Evolutionary conservation across 306 rosid genomes (phyloP).

Genomic region (Medicago arabica): DNA sequence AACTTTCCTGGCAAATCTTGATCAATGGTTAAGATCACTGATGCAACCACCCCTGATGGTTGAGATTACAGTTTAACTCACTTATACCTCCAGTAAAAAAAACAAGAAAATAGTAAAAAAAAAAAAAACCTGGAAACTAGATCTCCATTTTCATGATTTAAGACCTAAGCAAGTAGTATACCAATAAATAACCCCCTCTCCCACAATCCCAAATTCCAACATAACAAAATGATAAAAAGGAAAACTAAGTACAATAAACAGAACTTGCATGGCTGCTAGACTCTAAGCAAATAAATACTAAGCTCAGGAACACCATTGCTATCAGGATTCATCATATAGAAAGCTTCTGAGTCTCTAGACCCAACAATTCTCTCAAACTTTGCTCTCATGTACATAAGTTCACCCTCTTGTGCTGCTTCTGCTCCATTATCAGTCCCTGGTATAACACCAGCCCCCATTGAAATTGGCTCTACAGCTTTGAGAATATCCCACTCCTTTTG

Average conservation of each 20-base stretch:
- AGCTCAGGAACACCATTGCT: conserved; percentile 96
- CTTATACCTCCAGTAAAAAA: conserved; percentile 34
- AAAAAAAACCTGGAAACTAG: conserved; percentile 45
- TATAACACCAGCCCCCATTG: conserved; percentile 94
- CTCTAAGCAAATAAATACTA: conserved; percentile 90
- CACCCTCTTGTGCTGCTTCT: conserved; percentile 60
- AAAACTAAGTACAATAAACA: conserved; percentile 22
- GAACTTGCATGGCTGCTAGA: conserved; percentile 51
- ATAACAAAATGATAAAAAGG: conserved; percentile 35
- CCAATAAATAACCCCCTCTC: conserved; percentile 46
- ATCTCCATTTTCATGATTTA: conserved; percentile 51
- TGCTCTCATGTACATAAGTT: conserved; percentile 93
- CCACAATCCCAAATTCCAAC: conserved; percentile 41
- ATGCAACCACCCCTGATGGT: neutral
- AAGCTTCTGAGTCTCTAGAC: conserved; percentile 53
- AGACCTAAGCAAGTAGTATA: conserved; percentile 50
- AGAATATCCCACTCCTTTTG: conserved; percentile 76
- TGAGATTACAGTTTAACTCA: neutral
- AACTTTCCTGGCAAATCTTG: neutral
- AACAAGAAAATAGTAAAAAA: conserved; percentile 1
- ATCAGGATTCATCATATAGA: conserved; percentile 98
- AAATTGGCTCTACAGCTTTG: conserved; percentile 88
- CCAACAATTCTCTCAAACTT: conserved; percentile 95
- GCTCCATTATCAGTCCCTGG: conserved; percentile 51
- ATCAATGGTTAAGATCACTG: neutral